These are phyloP conservation scores for Massarina eburnea DNA, from an alignment of 2,329 filamentous ascomycete species.

Conservation along the genomic window DNA sequence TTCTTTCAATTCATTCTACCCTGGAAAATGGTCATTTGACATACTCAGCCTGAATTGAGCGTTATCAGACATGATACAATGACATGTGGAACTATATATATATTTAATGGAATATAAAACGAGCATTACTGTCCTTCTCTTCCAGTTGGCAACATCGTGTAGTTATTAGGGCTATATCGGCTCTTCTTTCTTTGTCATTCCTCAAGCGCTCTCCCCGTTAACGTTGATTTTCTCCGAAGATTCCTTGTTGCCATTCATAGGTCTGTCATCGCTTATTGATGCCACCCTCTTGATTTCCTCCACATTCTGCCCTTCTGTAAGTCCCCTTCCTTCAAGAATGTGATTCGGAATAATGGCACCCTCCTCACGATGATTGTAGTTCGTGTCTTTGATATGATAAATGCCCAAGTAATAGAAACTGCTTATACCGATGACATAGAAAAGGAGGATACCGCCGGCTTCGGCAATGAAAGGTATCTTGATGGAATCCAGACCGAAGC, in stretches of 20 bases:
- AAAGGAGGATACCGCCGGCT: slow-evolving; percentile 30
- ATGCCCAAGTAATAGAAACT: slow-evolving; percentile 32
- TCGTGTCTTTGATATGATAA: slow-evolving; percentile 33
- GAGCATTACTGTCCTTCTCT: too few species aligned
- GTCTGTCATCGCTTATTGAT: not conserved
- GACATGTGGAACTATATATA: too few species aligned
- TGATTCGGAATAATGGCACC: slow-evolving; percentile 32
- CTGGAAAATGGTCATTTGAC: too few species aligned
- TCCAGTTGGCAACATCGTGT: too few species aligned
- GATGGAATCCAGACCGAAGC: slow-evolving; percentile 34
- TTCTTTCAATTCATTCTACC: too few species aligned
- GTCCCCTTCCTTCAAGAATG: slow-evolving; percentile 21
- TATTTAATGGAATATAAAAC: too few species aligned
- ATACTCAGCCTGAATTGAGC: too few species aligned
- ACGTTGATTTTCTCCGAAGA: slow-evolving; percentile 2
- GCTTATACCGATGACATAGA: slow-evolving; percentile 29
- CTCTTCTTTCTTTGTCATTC: too few species aligned
- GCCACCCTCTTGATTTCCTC: slow-evolving; percentile 10
- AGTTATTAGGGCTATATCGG: too few species aligned
- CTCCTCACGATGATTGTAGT: slow-evolving; percentile 28
- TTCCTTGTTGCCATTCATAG: not conserved
- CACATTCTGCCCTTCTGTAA: slow-evolving; percentile 18
- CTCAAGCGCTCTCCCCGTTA: slow-evolving; percentile 3
- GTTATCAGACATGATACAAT: too few species aligned
- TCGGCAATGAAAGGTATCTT: slow-evolving; percentile 33